Evolutionary conservation across 257 asterid genomes (phyloP).

Genomic region (Apocynum venetum): DNA sequence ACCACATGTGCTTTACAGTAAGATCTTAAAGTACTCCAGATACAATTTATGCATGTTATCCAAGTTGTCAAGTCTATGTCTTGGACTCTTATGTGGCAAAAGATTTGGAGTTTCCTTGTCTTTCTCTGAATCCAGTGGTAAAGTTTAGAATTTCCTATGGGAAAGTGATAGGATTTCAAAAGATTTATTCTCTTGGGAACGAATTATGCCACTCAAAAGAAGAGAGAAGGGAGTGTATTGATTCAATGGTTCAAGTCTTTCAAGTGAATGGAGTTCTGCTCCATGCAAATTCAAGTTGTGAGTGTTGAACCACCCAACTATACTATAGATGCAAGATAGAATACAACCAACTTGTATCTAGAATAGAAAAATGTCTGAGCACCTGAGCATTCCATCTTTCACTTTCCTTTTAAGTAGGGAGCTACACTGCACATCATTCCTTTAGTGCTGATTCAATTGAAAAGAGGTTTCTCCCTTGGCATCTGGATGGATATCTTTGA

Average conservation of each 20-base stretch:
- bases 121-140: not conserved
- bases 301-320: not conserved
- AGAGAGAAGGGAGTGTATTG: not conserved
- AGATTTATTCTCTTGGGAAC: not conserved
- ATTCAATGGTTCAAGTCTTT: not conserved
- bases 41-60: not conserved
- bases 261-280: not conserved
- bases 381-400: not conserved
- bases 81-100: not conserved
- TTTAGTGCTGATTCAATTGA: not conserved
- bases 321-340: not conserved
- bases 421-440: not conserved
- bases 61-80: not conserved
- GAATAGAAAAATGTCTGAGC: not conserved
- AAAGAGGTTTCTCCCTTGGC: not conserved
- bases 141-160: not conserved
- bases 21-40: not conserved
- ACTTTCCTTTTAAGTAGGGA: not conserved
- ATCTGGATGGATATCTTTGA: not conserved
- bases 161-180: too few relatives aligned
- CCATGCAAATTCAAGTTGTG: not conserved
- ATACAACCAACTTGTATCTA: not conserved
- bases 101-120: not conserved
- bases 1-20: not conserved
- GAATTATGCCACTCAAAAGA: not conserved